These are phyloP conservation scores for Emergomyces pasteurianus DNA, from an alignment of 2,329 filamentous ascomycete genomes.

Conservation along the genomic window DNA sequence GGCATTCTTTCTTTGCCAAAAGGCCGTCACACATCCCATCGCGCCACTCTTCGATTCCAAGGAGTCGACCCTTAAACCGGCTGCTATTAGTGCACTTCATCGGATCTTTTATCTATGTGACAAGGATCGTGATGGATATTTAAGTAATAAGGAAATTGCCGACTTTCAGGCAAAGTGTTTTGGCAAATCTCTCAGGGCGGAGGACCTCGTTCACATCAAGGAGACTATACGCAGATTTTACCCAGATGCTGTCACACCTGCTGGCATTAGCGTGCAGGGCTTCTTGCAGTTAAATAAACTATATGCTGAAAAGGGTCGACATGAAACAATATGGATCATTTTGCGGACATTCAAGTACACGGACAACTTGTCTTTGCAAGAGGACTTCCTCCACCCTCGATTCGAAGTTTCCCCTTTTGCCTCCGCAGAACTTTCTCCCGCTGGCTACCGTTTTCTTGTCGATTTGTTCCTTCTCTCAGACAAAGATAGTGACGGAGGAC, in stretches of 20 bases:
- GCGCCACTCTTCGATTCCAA: constrained; percentile 95
- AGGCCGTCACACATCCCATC: constrained; percentile 93
- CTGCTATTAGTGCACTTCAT: constrained; percentile 72
- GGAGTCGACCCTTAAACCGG: constrained; percentile 75
- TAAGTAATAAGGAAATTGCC: constrained; percentile 82
- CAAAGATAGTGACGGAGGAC: constrained; percentile 90
- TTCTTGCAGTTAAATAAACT: constrained; percentile 90
- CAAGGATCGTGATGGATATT: constrained; percentile 85
- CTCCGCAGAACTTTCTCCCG: constrained; percentile 85
- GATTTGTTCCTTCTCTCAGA: constrained; percentile 92
- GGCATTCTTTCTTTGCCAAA: constrained; percentile 95
- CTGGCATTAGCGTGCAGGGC: constrained; percentile 67
- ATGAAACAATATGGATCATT: constrained; percentile 98
- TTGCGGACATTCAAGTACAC: constrained; percentile 91
- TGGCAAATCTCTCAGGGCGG: constrained; percentile 66
- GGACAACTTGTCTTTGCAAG: constrained; percentile 82
- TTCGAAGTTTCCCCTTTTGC: constrained; percentile 88
- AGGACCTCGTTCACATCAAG: constrained; percentile 87
- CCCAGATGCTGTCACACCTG: constrained; percentile 49
- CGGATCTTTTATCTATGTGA: constrained; percentile 94
- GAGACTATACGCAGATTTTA: constrained; percentile 62
- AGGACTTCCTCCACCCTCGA: constrained; percentile 82
- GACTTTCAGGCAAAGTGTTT: constrained; percentile 90
- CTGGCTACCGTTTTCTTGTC: constrained; percentile 94
- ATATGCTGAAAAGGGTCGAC: constrained; percentile 91